Conservation (phyloP, 306 rosid species). For the Rosa chinensis region DNA sequence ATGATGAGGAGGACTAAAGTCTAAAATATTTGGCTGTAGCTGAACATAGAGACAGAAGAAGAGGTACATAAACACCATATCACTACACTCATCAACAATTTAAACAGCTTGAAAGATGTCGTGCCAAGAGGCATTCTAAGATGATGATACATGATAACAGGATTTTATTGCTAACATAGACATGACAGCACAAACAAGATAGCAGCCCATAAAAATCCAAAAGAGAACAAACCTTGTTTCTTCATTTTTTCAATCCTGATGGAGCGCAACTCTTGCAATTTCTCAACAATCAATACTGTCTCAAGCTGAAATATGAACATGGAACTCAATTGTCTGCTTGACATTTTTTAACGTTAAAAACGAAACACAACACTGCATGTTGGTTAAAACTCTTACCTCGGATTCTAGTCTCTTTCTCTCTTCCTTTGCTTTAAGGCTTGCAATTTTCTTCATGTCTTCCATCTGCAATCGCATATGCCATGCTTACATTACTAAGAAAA, state of each 20-base stretch:
- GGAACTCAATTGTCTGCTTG: conserved; percentile 9
- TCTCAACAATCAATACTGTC: conserved; percentile 73
- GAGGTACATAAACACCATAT: background rate
- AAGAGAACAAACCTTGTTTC: conserved; percentile 58
- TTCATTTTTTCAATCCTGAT: conserved; percentile 82
- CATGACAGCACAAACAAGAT: background rate
- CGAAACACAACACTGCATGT: background rate
- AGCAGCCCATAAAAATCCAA: background rate
- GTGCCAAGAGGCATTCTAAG: background rate
- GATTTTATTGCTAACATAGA: background rate
- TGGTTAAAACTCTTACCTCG: conserved; percentile 50
- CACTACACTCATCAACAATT: background rate
- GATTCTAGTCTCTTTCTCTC: conserved; percentile 75
- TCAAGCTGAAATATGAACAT: conserved; percentile 63
- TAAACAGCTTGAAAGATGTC: background rate
- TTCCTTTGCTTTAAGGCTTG: conserved; percentile 76
- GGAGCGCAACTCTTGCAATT: conserved; percentile 80
- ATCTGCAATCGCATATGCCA: conserved; percentile 51
- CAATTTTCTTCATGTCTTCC: conserved; percentile 83
- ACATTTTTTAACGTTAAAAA: background rate
- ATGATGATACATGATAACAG: background rate
- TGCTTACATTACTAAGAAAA: background rate
- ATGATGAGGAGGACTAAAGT: background rate
- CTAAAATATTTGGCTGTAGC: background rate
- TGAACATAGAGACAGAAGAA: background rate